Percentiles rank a stretch among this genome's conserved stretches.
Conservation (phyloP, 169 alveolate genomes). For the Plasmodium billcollinsi region DNA sequence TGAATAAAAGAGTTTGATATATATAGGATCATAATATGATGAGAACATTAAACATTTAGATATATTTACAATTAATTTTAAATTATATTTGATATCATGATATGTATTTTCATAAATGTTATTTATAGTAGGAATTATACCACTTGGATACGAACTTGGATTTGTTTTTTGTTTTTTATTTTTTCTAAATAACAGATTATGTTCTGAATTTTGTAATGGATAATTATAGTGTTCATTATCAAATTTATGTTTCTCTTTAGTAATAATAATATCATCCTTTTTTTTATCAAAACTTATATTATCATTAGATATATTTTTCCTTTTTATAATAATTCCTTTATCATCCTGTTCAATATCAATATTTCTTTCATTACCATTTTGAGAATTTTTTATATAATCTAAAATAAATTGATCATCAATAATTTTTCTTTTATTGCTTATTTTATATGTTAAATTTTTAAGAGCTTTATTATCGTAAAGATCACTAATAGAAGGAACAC, state of each 20-base stretch:
- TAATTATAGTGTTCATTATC: too few relatives aligned
- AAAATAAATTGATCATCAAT: background rate
- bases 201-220: background rate
- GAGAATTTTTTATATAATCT: background rate
- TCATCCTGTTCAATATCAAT: conserved; percentile 1
- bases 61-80: conserved; percentile 17
- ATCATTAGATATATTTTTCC: background rate
- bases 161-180: conserved; percentile 3
- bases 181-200: background rate
- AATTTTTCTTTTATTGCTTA: conserved; percentile 18
- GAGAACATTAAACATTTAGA: conserved; percentile 35
- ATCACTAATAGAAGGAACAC: conserved; percentile 64
- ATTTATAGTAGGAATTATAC: background rate
- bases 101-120: conserved; percentile 53
- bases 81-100: conserved; percentile 40
- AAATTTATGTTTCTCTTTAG: background rate
- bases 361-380: background rate
- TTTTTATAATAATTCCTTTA: background rate
- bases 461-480: conserved; percentile 18
- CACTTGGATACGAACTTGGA: background rate
- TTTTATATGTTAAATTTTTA: conserved; percentile 18
- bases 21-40: conserved; percentile 49
- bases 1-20: conserved; percentile 39
- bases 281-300: background rate
- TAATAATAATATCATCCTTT: background rate